Evolutionary conservation across 2,329 filamentous ascomycete species (phyloP).

Genomic region (Fusarium camptoceras): DNA sequence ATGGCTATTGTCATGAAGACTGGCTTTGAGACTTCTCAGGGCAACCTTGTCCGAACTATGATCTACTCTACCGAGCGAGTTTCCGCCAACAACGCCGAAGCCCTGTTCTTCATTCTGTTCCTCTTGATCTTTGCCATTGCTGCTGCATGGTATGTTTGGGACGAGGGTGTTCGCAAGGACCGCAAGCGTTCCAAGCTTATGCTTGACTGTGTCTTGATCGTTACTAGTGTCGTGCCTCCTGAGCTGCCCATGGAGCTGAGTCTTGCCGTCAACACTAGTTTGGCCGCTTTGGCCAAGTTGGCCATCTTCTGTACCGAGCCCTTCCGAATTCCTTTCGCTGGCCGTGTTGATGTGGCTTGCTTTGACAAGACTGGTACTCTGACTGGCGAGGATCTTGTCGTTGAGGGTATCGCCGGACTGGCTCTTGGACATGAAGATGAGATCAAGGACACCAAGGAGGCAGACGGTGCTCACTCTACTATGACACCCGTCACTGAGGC

Average conservation of each 20-base stretch:
- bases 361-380: slow-evolving; percentile 99
- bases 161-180: slow-evolving; percentile 92
- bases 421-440: slow-evolving; percentile 73
- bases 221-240: slow-evolving; percentile 97
- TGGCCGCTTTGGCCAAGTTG: slow-evolving; percentile 92
- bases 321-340: slow-evolving; percentile 96
- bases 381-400: slow-evolving; percentile 95
- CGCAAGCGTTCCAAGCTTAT: slow-evolving; percentile 97
- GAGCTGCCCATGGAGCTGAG: slow-evolving; percentile 98
- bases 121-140: slow-evolving; percentile 95
- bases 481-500: slow-evolving; percentile 78
- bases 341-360: slow-evolving; percentile 94
- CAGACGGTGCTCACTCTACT: slow-evolving; percentile 84
- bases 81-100: slow-evolving; percentile 97
- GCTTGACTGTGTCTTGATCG: slow-evolving; percentile 95
- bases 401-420: slow-evolving; percentile 94
- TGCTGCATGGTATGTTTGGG: slow-evolving; percentile 99
- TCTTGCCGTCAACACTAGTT: slow-evolving; percentile 95
- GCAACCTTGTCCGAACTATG: slow-evolving; percentile 97
- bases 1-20: slow-evolving; percentile 97
- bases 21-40: slow-evolving; percentile 98
- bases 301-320: slow-evolving; percentile 99
- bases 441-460: slow-evolving; percentile 73
- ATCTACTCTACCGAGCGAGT: slow-evolving; percentile 99
- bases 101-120: slow-evolving; percentile 97